Percentiles rank a stretch among this genome's conserved stretches.
Conservation (phyloP, 192 early-diverging fungal genomes). For the Coemansia asiatica region DNA sequence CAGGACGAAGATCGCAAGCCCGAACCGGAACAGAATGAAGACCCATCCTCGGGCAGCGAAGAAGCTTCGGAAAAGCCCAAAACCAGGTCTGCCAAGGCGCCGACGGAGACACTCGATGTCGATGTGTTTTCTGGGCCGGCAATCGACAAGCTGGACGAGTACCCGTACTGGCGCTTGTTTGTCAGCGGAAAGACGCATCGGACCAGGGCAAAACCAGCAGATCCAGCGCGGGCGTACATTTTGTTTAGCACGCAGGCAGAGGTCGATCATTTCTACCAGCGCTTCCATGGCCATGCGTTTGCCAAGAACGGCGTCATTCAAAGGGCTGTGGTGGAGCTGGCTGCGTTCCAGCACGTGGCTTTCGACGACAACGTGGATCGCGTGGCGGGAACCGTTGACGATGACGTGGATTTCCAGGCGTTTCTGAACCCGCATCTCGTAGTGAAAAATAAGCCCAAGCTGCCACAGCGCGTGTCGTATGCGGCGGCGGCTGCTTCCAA, state of each 20-base stretch:
- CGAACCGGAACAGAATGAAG: neutral
- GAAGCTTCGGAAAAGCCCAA: neutral
- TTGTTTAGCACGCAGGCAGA: conserved; percentile 34
- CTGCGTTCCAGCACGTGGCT: conserved; percentile 29
- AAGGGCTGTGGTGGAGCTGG: conserved; percentile 38
- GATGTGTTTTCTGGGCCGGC: conserved; percentile 37
- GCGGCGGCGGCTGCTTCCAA: conserved; percentile 19
- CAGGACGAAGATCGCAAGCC: neutral
- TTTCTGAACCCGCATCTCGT: conserved; percentile 16
- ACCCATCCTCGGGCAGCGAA: neutral
- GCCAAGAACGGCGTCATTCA: conserved; percentile 25
- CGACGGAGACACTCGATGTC: conserved; percentile 3
- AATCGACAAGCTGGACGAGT: conserved; percentile 23
- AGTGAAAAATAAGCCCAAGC: neutral
- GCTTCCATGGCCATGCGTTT: conserved; percentile 46
- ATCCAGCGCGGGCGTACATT: conserved; percentile 42
- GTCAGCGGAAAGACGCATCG: conserved; percentile 39
- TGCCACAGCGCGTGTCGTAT: conserved; percentile 20
- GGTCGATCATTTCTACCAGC: conserved; percentile 34
- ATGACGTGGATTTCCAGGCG: conserved; percentile 31
- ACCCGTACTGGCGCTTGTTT: conserved; percentile 47
- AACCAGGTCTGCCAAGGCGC: conserved; percentile 7
- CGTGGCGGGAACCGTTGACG: conserved; percentile 33
- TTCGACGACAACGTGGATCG: conserved; percentile 1
- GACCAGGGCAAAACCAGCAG: conserved; percentile 25